Evolutionary conservation across 495 filamentous ascomycete species (phyloP), one percentile per base, ranked within the genome.

Genomic region (Penicillium pancosmium): DNA sequence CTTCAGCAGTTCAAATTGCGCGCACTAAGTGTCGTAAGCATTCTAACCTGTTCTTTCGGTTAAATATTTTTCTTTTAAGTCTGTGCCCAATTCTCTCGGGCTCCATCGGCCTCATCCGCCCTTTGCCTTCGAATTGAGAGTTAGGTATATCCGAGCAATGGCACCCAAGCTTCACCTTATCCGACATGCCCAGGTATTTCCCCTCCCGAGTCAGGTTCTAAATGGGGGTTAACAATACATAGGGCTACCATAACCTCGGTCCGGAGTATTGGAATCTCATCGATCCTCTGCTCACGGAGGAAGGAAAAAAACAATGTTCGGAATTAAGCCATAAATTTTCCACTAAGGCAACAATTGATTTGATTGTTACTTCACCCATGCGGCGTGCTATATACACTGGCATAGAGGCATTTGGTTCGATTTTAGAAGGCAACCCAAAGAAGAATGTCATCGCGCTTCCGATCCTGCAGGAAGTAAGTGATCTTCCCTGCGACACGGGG

Each of bases 191-290:
- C 66, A 77, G 57, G 73, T 73, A 40, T 33, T 23, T 49, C 9
- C 18, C 23, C 27, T 13, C 1, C 1, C 7, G 12, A 16, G 8
- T 18, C 25, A 55, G 18, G 12, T n/a, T 49, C 19, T 13, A 13
- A 13, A 38, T 38, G 11, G 27, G 27, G 27, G 36, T 50, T 55
- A 7, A 61, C 51, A 18, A 44, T 5, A 18, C 16, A 58, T 82
- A 92, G 75, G 90, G 89, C 66, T 80, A 79, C 61, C 91, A 94
- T 77, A 93, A 95, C 73, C 81, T 92, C 64, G 74, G 64, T 41
- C 52, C 59, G 12, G 80, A 74, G 46, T 87, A 89, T 71, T 84
- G 91, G 65, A 62, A 64, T 41, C 68, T 92, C 21, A 79, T 65
- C 5, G 91, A 95, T 66, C 89, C 91, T 1, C 72, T 79, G 31